Conservation (phyloP, 352 stramenopile genomes). For the Phytophthora melonis region DNA sequence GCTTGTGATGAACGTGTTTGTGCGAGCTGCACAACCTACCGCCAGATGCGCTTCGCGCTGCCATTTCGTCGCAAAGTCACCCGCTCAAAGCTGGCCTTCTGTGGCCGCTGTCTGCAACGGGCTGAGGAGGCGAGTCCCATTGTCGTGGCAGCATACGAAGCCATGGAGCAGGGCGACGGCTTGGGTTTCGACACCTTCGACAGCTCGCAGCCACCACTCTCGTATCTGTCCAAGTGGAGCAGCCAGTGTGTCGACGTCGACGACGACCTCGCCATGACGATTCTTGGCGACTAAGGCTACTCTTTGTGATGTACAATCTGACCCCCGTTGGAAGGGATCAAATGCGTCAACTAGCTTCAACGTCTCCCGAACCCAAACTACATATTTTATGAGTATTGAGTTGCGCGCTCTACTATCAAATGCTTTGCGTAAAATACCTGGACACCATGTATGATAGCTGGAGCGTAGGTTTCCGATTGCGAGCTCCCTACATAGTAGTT, state of each 20-base stretch:
- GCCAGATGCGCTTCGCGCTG: constrained; percentile 40
- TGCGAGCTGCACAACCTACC: constrained; percentile 32
- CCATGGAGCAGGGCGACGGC: constrained; percentile 36
- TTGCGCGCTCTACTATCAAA: too few relatives aligned
- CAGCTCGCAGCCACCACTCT: constrained; percentile 26
- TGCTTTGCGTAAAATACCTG: too few relatives aligned
- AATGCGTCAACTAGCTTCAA: too few relatives aligned
- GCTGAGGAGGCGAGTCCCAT: constrained; percentile 38
- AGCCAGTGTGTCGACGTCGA: constrained; percentile 32
- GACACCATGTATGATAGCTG: too few relatives aligned
- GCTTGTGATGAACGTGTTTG: constrained; percentile 45
- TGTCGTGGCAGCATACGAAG: constrained; percentile 39
- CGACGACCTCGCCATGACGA: constrained; percentile 48
- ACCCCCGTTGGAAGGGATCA: too few relatives aligned
- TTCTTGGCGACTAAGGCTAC: constrained; percentile 31
- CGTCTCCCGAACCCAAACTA: too few relatives aligned
- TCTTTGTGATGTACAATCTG: too few relatives aligned
- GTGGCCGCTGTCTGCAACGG: constrained; percentile 40
- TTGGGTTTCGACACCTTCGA: constrained; percentile 26
- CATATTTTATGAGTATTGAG: too few relatives aligned
- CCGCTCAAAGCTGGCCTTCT: constrained; percentile 39
- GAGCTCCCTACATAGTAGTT: too few relatives aligned
- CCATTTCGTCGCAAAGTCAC: constrained; percentile 41
- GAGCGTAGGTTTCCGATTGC: too few relatives aligned
- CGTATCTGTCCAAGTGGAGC: constrained; percentile 27